Conservation (phyloP, 2,329 filamentous ascomycete species). For the Aspergillus versicolor region DNA sequence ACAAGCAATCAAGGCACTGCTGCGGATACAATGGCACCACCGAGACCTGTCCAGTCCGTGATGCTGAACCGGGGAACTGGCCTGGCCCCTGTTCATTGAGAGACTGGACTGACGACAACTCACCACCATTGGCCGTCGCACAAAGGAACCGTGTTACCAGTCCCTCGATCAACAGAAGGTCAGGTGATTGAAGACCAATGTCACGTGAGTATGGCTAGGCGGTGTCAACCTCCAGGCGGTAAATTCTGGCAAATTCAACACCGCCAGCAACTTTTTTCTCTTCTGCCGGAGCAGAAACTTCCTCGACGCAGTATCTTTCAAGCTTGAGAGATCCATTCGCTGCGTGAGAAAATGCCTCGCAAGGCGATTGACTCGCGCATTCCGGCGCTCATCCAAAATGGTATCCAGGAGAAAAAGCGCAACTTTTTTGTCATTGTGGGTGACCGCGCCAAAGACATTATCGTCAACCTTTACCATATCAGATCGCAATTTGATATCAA, state of each 20-base stretch:
- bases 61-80: too few relatives aligned
- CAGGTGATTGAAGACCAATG: too few relatives aligned
- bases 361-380: conserved; percentile 80
- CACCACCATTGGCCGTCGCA: too few relatives aligned
- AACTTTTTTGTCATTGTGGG: conserved; percentile 98
- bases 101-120: too few relatives aligned
- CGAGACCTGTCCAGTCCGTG: too few relatives aligned
- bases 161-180: too few relatives aligned
- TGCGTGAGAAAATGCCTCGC: conserved; percentile 35
- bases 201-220: background rate
- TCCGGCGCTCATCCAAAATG: conserved; percentile 86
- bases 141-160: too few relatives aligned
- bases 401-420: conserved; percentile 89
- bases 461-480: conserved; percentile 92
- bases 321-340: background rate
- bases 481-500: conserved; percentile 87
- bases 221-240: background rate
- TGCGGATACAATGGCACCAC: too few relatives aligned
- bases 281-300: conserved; percentile 4
- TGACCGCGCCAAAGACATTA: conserved; percentile 91
- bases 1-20: too few relatives aligned
- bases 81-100: too few relatives aligned
- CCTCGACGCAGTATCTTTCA: background rate
- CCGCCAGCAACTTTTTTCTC: conserved; percentile 26
- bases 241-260: background rate